Evolutionary conservation across 352 stramenopile species (phyloP).

Genomic region (Elongisporangium anandrum): DNA sequence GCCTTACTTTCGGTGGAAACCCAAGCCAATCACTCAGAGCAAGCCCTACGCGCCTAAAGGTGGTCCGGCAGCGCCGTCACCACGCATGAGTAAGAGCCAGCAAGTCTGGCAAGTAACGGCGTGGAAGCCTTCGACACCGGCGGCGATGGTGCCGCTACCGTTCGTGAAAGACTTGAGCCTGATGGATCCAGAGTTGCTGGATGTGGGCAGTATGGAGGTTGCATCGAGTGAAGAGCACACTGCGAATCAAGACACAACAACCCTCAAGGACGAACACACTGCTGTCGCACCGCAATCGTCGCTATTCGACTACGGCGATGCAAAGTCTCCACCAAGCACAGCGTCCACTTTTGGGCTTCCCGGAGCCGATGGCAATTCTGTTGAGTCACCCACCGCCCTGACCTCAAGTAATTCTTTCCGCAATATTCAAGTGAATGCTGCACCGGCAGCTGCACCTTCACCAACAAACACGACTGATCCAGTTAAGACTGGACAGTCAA

Average conservation of each 20-base stretch:
- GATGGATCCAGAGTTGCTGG: background rate
- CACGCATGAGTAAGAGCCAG: background rate
- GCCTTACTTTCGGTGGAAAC: constrained; percentile 66
- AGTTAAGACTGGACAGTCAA: background rate
- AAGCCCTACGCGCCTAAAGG: constrained; percentile 2
- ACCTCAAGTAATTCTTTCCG: background rate
- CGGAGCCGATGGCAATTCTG: background rate
- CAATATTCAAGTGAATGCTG: background rate
- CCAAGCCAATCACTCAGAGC: constrained; percentile 10
- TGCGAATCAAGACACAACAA: background rate
- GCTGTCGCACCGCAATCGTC: background rate
- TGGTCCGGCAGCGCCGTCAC: constrained; percentile 1
- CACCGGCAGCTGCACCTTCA: background rate
- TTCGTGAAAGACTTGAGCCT: background rate
- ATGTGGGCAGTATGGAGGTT: background rate
- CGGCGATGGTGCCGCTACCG: background rate
- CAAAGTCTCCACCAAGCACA: background rate
- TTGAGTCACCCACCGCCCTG: background rate
- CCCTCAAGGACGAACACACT: background rate
- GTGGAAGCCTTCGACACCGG: background rate
- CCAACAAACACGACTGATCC: background rate
- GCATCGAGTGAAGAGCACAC: background rate
- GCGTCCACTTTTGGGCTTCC: constrained; percentile 1
- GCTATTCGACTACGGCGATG: constrained; percentile 20
- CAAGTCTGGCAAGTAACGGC: background rate